phyloP scores from a whole-genome alignment of 495 filamentous ascomycete species.

The Rhizodiscina lignyota region DNA sequence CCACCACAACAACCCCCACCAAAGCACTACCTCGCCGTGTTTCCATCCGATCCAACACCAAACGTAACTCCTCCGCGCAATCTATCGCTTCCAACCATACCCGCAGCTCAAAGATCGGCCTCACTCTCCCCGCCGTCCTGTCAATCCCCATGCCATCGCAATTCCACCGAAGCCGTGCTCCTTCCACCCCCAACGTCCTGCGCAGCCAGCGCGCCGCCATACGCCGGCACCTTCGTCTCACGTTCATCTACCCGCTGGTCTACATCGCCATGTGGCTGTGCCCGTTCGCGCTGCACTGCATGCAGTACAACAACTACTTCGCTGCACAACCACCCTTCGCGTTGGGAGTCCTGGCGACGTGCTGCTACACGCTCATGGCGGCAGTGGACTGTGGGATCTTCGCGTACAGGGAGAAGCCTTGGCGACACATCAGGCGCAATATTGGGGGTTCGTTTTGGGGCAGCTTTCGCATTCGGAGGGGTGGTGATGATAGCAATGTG shows the following conservation, averaged over 20 bases:
- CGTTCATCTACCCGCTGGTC: constrained; percentile 55
- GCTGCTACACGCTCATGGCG: constrained; percentile 42
- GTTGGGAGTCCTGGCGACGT: constrained; percentile 35
- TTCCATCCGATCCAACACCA: no score
- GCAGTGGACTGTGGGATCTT: constrained; percentile 53
- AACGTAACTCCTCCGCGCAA: no score
- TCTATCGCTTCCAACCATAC: no score
- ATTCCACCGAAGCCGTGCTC: no score
- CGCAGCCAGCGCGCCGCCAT: constrained; percentile 35
- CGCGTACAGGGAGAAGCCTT: constrained; percentile 47
- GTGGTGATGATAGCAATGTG: no score
- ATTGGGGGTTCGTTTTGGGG: constrained; percentile 24
- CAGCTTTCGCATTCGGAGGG: constrained; percentile 27
- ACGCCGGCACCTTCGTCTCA: constrained; percentile 44
- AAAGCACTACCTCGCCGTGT: no score
- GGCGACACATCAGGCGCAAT: constrained; percentile 40
- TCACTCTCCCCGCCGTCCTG: no score
- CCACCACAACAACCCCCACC: no score
- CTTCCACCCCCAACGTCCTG: no score
- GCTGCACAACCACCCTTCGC: constrained; percentile 32
- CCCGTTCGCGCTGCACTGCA: constrained; percentile 47
- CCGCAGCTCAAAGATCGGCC: no score
- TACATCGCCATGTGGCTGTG: constrained; percentile 58
- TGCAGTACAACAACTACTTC: constrained; percentile 39
- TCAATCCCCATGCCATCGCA: no score